Evolutionary conservation across 805 yeast genomes (phyloP).

Genomic region (Candida pseudofarinosa): DNA sequence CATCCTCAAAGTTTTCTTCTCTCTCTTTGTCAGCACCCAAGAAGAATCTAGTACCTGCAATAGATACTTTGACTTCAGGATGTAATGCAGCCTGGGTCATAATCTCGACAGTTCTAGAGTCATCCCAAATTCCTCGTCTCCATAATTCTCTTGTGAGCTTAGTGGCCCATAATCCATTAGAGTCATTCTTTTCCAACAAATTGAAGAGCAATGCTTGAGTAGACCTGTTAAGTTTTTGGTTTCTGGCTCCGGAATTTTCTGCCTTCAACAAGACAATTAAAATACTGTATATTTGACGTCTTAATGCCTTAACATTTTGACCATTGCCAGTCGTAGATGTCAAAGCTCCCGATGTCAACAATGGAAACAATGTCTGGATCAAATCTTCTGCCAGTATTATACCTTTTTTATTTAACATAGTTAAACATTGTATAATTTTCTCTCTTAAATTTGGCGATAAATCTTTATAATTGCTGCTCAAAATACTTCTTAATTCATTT

Average conservation of each 20-base stretch:
- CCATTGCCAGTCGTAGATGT: slow-evolving; percentile 40
- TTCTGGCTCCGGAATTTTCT: slow-evolving; percentile 83
- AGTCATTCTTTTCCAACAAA: slow-evolving; percentile 70
- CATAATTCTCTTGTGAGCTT: slow-evolving; percentile 91
- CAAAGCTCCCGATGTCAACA: slow-evolving; percentile 61
- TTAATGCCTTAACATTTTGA: slow-evolving; percentile 72
- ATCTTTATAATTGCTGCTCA: slow-evolving; percentile 73
- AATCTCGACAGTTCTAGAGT: slow-evolving; percentile 91
- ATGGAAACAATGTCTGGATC: slow-evolving; percentile 85
- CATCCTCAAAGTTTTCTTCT: slow-evolving; percentile 76
- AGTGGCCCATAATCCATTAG: slow-evolving; percentile 93
- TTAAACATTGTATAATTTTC: slow-evolving; percentile 83
- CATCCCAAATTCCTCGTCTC: slow-evolving; percentile 99
- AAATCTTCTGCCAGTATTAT: slow-evolving; percentile 74
- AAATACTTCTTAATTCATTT: slow-evolving; percentile 64
- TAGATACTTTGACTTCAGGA: slow-evolving; percentile 78
- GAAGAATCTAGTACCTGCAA: slow-evolving; percentile 88
- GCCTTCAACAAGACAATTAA: slow-evolving; percentile 73
- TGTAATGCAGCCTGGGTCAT: slow-evolving; percentile 95
- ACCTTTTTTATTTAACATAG: slow-evolving; percentile 85
- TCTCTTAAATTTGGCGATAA: slow-evolving; percentile 84
- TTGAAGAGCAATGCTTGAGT: slow-evolving; percentile 92
- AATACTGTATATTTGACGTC: slow-evolving; percentile 79
- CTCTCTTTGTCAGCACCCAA: slow-evolving; percentile 93
- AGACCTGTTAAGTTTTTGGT: slow-evolving; percentile 82